These are phyloP conservation scores for Sclerotinia nivalis DNA, from an alignment of 2,329 filamentous ascomycete genomes.

Conservation along the genomic window DNA sequence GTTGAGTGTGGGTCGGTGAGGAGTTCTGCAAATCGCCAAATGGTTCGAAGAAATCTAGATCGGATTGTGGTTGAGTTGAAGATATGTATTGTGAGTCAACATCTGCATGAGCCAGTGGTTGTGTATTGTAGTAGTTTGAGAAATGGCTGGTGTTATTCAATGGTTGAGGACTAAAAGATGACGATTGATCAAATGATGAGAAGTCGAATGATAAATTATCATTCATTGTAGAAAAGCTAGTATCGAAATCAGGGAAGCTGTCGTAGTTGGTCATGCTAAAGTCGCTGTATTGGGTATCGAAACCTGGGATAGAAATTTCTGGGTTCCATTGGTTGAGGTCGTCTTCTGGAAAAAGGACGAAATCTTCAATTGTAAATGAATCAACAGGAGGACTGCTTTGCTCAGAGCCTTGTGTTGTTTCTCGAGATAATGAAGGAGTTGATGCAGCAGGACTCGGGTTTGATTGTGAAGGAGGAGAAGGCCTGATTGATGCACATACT, in stretches of 20 bases:
- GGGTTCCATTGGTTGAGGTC: conserved; percentile 31
- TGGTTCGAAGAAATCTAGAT: conserved; percentile 12
- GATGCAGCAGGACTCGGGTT: conserved; percentile 28
- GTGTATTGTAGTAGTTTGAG: background rate
- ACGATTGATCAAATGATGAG: conserved; percentile 28
- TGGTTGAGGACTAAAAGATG: conserved; percentile 17
- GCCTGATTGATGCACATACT: conserved; percentile 30
- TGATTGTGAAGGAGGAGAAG: conserved; percentile 27
- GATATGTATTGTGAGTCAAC: conserved; percentile 16
- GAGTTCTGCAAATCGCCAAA: background rate
- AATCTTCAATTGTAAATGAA: conserved; percentile 37
- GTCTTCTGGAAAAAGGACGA: conserved; percentile 39
- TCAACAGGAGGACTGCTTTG: conserved; percentile 25
- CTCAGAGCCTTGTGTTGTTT: conserved; percentile 28
- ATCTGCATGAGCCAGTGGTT: conserved; percentile 4
- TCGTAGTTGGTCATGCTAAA: conserved; percentile 36
- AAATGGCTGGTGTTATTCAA: background rate
- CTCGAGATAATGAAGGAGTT: conserved; percentile 25
- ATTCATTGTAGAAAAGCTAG: conserved; percentile 7
- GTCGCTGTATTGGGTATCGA: conserved; percentile 31
- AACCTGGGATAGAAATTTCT: conserved; percentile 27
- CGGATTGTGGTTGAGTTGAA: background rate
- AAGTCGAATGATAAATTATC: conserved; percentile 27
- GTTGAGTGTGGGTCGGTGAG: conserved; percentile 11
- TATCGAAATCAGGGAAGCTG: conserved; percentile 24